Evolutionary conservation across 2,329 filamentous ascomycete species (phyloP).

Genomic region (Cladosporium colombiae): DNA sequence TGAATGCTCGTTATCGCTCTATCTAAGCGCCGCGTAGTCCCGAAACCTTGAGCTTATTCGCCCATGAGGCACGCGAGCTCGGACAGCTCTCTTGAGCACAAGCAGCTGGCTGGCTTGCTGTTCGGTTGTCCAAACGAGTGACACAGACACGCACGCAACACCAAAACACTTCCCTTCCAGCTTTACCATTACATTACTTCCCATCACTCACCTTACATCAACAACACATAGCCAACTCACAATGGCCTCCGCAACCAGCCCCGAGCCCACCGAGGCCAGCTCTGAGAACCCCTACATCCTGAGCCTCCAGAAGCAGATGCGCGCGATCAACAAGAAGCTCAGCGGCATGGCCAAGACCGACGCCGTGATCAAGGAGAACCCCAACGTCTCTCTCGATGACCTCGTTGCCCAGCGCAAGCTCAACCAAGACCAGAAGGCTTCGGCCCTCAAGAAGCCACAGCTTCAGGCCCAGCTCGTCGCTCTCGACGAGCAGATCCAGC

Average conservation of each 20-base stretch:
- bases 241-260: slow-evolving; percentile 19
- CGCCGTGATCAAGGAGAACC: slow-evolving; percentile 66
- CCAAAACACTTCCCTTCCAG: not conserved
- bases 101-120: not conserved
- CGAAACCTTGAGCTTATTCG: not conserved
- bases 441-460: slow-evolving; percentile 73
- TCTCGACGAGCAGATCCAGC: slow-evolving; percentile 70
- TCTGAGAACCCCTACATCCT: slow-evolving; percentile 78
- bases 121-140: not conserved
- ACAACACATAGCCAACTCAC: not conserved
- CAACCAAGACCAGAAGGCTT: slow-evolving; percentile 77
- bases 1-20: slow-evolving; percentile 3
- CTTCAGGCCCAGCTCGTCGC: slow-evolving; percentile 69
- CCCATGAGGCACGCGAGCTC: not conserved
- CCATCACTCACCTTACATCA: not conserved
- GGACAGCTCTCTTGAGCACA: not conserved
- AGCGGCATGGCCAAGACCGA: slow-evolving; percentile 73
- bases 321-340: slow-evolving; percentile 94
- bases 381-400: slow-evolving; percentile 70
- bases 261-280: slow-evolving; percentile 53
- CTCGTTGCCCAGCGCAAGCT: slow-evolving; percentile 71
- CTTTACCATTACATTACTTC: not conserved
- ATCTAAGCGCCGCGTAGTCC: slow-evolving; percentile 1
- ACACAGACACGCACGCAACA: not conserved
- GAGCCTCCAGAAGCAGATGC: slow-evolving; percentile 91